Evolutionary conservation across 2,329 filamentous ascomycete species (phyloP).

Genomic region (Trichophyton mentagrophytes): DNA sequence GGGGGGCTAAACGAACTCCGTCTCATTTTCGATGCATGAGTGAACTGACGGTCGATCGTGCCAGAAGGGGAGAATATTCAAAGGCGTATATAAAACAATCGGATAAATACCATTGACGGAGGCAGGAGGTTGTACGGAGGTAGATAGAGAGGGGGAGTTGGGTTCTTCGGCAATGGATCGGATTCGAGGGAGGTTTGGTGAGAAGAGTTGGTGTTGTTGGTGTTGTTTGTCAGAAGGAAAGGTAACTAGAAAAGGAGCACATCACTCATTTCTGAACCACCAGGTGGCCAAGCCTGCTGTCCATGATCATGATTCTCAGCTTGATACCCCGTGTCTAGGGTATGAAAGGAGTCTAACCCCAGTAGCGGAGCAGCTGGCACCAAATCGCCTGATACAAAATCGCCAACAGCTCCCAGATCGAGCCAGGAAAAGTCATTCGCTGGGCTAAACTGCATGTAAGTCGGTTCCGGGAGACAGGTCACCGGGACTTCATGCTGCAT

Average conservation of each 20-base stretch:
- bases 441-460: conserved; percentile 32
- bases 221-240: neutral
- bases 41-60: neutral
- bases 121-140: neutral
- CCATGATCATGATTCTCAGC: neutral
- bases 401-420: conserved; percentile 47
- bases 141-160: no score
- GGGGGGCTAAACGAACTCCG: neutral
- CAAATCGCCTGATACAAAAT: conserved; percentile 39
- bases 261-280: neutral
- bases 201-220: neutral
- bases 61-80: neutral
- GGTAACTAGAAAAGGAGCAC: neutral
- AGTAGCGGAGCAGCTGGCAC: conserved; percentile 18
- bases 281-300: neutral
- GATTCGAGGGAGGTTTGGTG: neutral
- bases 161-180: neutral
- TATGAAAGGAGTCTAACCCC: conserved; percentile 24
- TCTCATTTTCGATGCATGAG: neutral
- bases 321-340: neutral
- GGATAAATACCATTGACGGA: neutral
- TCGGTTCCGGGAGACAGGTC: conserved; percentile 25
- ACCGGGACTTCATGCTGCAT: conserved; percentile 14
- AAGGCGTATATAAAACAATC: neutral
- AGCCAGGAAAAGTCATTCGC: conserved; percentile 50